Evolutionary conservation across 2,329 filamentous ascomycete species (phyloP), one percentile per base, ranked within the genome.

Genomic region (Pseudogymnoascus sp.): DNA sequence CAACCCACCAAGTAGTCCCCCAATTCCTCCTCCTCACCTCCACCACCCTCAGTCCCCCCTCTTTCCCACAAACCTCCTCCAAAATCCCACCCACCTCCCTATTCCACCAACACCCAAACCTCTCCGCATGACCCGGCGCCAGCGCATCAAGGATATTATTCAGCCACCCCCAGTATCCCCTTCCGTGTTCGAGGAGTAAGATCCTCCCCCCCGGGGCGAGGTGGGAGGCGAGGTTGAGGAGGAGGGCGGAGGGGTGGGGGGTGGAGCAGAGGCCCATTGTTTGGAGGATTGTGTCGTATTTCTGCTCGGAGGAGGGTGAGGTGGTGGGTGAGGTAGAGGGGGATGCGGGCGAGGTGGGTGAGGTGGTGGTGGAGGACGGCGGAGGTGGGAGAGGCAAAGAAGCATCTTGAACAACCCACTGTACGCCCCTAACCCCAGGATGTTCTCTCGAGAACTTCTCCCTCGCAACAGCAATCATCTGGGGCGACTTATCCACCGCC

Each of bases 81-180:
- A 87, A 79, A 31, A 87, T 77, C 36, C 70, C 74, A 68, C 81
- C 80, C 65, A 88, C 81, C 69, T 87, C 85, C 62, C 85, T 77
- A 74, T 88, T 88, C 84, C 84, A 87, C 85, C 85, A 87, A 75
- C 85, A 88, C 2, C 85, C 85, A 69, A 83, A 87, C 68, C 81
- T 79, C 21, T 77, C 75, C 64, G 85, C 86, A 69, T 87, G 85
- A 21, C 75, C 74, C 14, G 74, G 73, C 0, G 85, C 85, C 64
- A 80, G 79, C 66, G 74, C 76, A 73, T 88, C 85, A 34, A 88
- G 73, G 16, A 83, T 68, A 8, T 75, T 73, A 70, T 88, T 87
- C 36, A 87, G 74, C 62, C 83, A 75, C 5, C 77, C 76, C 73
- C 78, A 85, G 69, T 74, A 77, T 14, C 82, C 83, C 65, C 82